Base-by-base conservation (phyloP, 2,329 filamentous ascomycete genomes). In the Dothistroma septosporum region DNA sequence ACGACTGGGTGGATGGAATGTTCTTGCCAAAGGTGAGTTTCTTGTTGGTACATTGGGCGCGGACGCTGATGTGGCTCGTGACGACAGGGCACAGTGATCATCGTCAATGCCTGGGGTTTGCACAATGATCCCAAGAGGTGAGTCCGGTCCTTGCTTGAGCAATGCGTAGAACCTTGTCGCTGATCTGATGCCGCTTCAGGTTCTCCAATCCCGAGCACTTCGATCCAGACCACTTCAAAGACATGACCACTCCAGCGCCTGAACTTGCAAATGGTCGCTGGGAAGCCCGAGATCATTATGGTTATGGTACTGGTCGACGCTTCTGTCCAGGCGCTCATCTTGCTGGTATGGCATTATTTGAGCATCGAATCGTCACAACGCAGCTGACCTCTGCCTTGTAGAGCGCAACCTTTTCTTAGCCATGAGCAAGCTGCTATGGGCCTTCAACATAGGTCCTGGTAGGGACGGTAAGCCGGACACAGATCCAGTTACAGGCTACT, bases 281-380 rank as follows among this genome's bases (percentile, higher is more conserved):
- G 33, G 60, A 71, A 31, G 70, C 71, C 12, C 72, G 77, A 41
- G 76, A 79, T 63, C 80, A 82, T 55, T 83, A 79, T 66, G 72
- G 72, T 1, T 83, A 82, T 63, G 80, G 80, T 0, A 76, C 75
- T 9, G 81, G 81, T 0, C 73, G 81, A 7, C 74, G 81, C 7
- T 75, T 79, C 32, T 83, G 81, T 61, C 75, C 76, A 1, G 81
- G 82, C 0, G 77, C 82, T 64, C 82, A 85, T 55, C 76, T 85
- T 0, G 70, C 68, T 0, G 41, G 41, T 44, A 44, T 9, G 2
- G 41, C n/a, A 3, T 44, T n/a, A n/a, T n/a, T n/a, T 44, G 14
- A 19, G 8, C 19, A n/a, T 14, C 4, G n/a, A 8, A n/a, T 19
- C 14, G 16, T 16, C 5, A 16, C 41, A 44, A 44, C n/a, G 8